Evolutionary conservation across 1,284 basidiomycete species (phyloP), one percentile per base, ranked within the genome.

Genomic region (Ceratobasidium sp.): DNA sequence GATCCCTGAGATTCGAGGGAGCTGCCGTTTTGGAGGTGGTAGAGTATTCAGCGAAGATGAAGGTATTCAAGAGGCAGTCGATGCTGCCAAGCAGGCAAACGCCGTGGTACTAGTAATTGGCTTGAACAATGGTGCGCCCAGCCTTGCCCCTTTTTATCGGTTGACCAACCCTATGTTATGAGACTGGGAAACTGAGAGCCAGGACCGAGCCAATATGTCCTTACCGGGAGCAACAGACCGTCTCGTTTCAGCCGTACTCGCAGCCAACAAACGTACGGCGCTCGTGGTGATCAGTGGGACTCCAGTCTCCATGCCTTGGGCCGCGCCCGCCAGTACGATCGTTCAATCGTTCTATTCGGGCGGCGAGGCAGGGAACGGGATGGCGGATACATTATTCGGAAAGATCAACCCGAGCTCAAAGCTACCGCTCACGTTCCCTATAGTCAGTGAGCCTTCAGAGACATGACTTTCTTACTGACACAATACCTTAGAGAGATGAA

Each of bases 161-260:
- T 19, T 4, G 4, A 31, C 5, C 8, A 51, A 22, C n/a, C 11
- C n/a, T 53, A 9, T 62, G 1, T 29, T 13, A 16, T 19, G 86
- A 0, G 88, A 90, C 80, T 90, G 89, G 89, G 89, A 91, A 81
- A 87, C 86, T 71, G 89, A 91, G 80, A 89, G 89, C 6, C 89
- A 89, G 75, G 90, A 92, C 77, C 82, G 90, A 34, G 85, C 86
- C 7, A 85, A 85, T 0, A 82, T 91, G 51, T 80, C 84, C 56
- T 83, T 91, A 78, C 90, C 90, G 64, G 87, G 88, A 6, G 81
- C 56, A 31, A 74, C 72, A 6, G 84, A 85, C 51, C 71, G 62
- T 27, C 76, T 78, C 19, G 71, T 77, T 27, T 39, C 65, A 19
- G 71, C 76, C 49, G 80, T 83, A 14, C 80, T 81, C 5, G 74